phyloP scores from a whole-genome alignment of 2,329 filamentous ascomycete species.

The Berkeleyomyces basicola region DNA sequence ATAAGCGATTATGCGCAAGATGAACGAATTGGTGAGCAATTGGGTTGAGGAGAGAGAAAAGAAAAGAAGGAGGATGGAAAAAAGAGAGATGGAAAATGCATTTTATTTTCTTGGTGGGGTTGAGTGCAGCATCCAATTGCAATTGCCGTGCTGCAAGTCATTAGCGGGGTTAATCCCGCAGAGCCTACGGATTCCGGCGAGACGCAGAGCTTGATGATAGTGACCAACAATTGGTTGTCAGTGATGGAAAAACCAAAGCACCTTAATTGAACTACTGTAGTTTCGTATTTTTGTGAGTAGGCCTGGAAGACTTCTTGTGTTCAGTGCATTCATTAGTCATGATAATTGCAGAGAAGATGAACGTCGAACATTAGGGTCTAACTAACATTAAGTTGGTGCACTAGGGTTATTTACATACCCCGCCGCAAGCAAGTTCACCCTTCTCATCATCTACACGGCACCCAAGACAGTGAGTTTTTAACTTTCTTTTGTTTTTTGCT shows the following conservation, averaged over 20 bases:
- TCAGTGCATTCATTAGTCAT: no score
- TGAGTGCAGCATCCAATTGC: neutral
- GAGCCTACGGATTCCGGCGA: neutral
- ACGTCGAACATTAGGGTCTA: no score
- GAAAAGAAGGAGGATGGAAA: neutral
- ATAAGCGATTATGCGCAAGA: neutral
- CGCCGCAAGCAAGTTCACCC: neutral
- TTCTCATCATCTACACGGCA: neutral
- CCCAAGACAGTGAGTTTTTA: conserved; percentile 4
- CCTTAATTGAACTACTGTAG: neutral
- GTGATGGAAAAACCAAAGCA: neutral
- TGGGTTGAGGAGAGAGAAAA: neutral
- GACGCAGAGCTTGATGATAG: neutral
- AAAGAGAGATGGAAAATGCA: neutral
- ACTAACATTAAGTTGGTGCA: no score
- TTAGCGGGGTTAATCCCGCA: conserved; percentile 4
- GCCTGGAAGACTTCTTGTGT: no score
- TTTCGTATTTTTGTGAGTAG: no score
- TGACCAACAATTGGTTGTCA: neutral
- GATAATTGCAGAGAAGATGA: no score
- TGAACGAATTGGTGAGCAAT: neutral
- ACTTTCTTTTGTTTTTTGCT: conserved; percentile 13
- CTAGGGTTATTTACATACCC: neutral
- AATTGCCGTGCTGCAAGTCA: neutral
- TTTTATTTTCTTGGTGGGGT: conserved; percentile 5